Percentiles rank a stretch among this genome's conserved stretches.
Conservation (phyloP, 2,329 filamentous ascomycete genomes). For the Scedosporium aurantiacum region DNA sequence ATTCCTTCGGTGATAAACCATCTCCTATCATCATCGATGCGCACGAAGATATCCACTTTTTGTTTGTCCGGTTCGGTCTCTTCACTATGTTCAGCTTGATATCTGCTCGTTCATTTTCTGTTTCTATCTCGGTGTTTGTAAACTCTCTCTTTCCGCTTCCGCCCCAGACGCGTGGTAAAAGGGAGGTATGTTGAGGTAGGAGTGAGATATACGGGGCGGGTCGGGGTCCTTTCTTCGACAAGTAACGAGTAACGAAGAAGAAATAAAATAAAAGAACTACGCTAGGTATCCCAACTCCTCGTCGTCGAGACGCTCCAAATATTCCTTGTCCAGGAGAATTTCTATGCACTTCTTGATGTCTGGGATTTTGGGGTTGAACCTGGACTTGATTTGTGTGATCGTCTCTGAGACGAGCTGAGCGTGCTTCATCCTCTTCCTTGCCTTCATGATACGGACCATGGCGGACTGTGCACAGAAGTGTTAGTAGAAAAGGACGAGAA, state of each 20-base stretch:
- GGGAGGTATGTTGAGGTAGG: no score
- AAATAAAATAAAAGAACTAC: conserved; percentile 28
- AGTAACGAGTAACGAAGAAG: not conserved
- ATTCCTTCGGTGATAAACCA: no score
- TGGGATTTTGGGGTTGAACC: conserved; percentile 82
- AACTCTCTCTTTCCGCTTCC: no score
- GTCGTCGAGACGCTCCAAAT: conserved; percentile 86
- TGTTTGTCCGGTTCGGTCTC: no score
- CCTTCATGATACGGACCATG: conserved; percentile 99
- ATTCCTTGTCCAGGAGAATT: conserved; percentile 96
- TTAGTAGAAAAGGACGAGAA: conserved; percentile 14
- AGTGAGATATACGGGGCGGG: no score
- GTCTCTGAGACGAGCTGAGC: conserved; percentile 87
- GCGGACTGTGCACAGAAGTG: conserved; percentile 54
- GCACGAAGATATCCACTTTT: no score
- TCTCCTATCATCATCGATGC: no score
- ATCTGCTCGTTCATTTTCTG: no score
- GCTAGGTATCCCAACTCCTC: conserved; percentile 93
- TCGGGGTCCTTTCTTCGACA: not conserved
- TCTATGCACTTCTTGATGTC: conserved; percentile 99
- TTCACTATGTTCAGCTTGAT: no score
- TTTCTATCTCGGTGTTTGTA: no score
- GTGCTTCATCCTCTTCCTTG: conserved; percentile 98
- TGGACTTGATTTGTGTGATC: conserved; percentile 85
- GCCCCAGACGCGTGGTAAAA: no score